Percentiles rank a stretch among this genome's conserved stretches.
phyloP scores from a whole-genome alignment of 371 early-diverging fungal genomes.

The Mortierella sp. region DNA sequence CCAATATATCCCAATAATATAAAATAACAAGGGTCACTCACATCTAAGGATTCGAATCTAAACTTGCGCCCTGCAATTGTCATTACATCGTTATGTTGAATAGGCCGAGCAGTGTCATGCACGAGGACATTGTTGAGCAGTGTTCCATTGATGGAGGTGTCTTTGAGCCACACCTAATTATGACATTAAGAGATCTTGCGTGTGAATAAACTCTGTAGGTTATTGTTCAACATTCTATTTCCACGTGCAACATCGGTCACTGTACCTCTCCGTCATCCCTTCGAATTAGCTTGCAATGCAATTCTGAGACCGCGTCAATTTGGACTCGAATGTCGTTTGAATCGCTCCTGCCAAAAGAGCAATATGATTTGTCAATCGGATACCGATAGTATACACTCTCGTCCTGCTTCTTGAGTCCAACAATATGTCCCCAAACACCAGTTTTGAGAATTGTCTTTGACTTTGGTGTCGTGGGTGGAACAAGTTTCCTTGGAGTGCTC shows the following conservation, averaged over 20 bases:
- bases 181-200: too few species aligned
- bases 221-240: background rate
- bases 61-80: conserved; percentile 47
- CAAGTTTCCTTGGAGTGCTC: conserved; percentile 9
- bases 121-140: conserved; percentile 42
- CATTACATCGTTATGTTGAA: conserved; percentile 37
- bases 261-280: conserved; percentile 48
- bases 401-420: conserved; percentile 36
- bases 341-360: conserved; percentile 36
- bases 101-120: conserved; percentile 41
- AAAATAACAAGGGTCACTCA: background rate
- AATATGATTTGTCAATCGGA: conserved; percentile 47
- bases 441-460: conserved; percentile 22
- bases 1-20: background rate
- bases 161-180: conserved; percentile 46
- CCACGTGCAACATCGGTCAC: background rate
- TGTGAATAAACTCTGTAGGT: background rate
- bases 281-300: conserved; percentile 46
- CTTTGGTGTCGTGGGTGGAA: conserved; percentile 30
- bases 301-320: conserved; percentile 39
- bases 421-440: conserved; percentile 38
- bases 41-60: conserved; percentile 32
- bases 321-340: conserved; percentile 38
- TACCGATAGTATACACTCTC: conserved; percentile 33
- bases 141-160: conserved; percentile 42